Percentiles rank a stretch among this genome's conserved stretches.
phyloP scores from a whole-genome alignment of 768 basidiomycete species.

The Sutorius australiensis region DNA sequence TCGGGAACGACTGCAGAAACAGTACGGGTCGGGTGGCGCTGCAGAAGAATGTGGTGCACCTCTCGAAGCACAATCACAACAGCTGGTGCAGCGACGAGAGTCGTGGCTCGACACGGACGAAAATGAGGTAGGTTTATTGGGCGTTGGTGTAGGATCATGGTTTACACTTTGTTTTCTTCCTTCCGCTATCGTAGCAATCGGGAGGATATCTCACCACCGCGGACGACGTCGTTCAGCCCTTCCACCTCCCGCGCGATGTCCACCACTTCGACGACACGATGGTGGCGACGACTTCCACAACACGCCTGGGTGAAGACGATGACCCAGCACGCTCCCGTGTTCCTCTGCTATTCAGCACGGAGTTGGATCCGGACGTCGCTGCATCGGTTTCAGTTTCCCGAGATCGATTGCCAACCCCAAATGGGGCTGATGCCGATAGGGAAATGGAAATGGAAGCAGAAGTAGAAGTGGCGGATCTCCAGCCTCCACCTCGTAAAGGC shows the following conservation, averaged over 20 bases:
- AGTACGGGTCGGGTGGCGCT: slow-evolving; percentile 48
- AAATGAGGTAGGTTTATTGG: slow-evolving; percentile 20
- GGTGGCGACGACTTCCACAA: slow-evolving; percentile 8
- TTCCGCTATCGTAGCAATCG: slow-evolving; percentile 14
- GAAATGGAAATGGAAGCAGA: slow-evolving; percentile 16
- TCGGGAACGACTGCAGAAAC: slow-evolving; percentile 72
- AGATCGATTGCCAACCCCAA: slow-evolving; percentile 3
- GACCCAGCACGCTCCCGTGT: neutral
- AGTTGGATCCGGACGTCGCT: neutral
- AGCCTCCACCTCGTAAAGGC: slow-evolving; percentile 10
- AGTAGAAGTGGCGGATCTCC: slow-evolving; percentile 12
- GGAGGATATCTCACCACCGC: slow-evolving; percentile 68
- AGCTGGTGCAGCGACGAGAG: slow-evolving; percentile 9
- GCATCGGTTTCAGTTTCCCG: slow-evolving; percentile 1
- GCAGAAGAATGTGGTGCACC: slow-evolving; percentile 1
- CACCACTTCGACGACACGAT: slow-evolving; percentile 13
- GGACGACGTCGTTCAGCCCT: slow-evolving; percentile 71
- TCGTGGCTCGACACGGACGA: slow-evolving; percentile 20
- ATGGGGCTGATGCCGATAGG: slow-evolving; percentile 6
- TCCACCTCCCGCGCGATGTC: slow-evolving; percentile 59
- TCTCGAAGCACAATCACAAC: slow-evolving; percentile 1
- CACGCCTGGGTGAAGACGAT: neutral
- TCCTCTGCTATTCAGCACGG: neutral
- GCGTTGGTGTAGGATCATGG: slow-evolving; percentile 16
- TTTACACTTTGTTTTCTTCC: neutral